Evolutionary conservation across 73 alveolate species (phyloP).

Genomic region (Symbiodinium natans): DNA sequence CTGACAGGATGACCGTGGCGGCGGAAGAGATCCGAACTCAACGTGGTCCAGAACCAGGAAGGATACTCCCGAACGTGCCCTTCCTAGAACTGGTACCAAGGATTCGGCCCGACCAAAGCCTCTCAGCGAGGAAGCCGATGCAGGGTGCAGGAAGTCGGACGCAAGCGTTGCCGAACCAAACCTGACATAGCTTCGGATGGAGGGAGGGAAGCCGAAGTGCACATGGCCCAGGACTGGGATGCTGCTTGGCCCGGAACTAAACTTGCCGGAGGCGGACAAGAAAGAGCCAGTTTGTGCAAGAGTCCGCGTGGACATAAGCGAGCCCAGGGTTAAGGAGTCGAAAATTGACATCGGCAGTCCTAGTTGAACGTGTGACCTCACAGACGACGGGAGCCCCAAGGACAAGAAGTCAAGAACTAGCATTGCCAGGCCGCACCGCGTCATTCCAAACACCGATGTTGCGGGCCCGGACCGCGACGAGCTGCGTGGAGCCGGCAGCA

Average conservation of each 20-base stretch:
- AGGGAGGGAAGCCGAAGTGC: not conserved
- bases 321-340: conserved; percentile 26
- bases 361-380: not conserved
- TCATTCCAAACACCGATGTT: not conserved
- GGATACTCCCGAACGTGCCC: not conserved
- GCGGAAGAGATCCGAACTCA: not conserved
- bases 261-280: conserved; percentile 70
- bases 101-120: not conserved
- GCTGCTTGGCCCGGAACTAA: conserved; percentile 92
- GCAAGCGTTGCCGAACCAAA: not conserved
- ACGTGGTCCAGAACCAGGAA: not conserved
- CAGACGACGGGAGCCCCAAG: not conserved
- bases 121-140: not conserved
- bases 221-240: conserved; percentile 91
- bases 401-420: conserved; percentile 3
- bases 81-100: not conserved
- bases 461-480: not conserved
- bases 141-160: conserved; percentile 13
- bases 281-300: not conserved
- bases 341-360: not conserved
- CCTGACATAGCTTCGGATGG: conserved; percentile 23
- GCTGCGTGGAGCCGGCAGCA: not conserved
- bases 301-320: conserved; percentile 14
- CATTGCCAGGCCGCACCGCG: not conserved
- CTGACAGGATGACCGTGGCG: not conserved